Percentiles rank a stretch among this genome's conserved stretches.
Conservation (phyloP, 345 rosid genomes). For the Ceriops zippeliana region DNA sequence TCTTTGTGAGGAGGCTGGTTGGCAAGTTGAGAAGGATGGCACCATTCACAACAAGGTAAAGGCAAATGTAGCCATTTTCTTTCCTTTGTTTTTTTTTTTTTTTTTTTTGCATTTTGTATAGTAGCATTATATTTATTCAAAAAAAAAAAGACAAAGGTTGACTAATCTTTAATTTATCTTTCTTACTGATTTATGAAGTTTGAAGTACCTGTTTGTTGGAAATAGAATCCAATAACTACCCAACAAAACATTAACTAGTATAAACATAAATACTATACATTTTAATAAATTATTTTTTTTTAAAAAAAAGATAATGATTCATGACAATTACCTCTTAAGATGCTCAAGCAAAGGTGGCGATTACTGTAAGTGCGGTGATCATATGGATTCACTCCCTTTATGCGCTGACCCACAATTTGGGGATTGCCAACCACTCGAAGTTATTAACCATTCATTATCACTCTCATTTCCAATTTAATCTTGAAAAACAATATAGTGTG, state of each 20-base stretch:
- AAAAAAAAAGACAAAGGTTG: too few relatives aligned
- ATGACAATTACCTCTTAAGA: neutral
- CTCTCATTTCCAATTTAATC: slow-evolving; percentile 3
- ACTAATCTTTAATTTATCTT: neutral
- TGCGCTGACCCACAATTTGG: neutral
- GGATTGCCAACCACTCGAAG: slow-evolving; percentile 5
- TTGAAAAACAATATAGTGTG: neutral
- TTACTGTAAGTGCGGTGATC: neutral
- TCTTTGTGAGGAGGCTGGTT: slow-evolving; percentile 46
- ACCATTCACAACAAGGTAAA: slow-evolving; percentile 36
- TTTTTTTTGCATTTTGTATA: too few relatives aligned
- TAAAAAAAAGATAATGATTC: too few relatives aligned
- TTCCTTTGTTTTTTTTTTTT: neutral
- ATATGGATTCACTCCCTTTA: neutral
- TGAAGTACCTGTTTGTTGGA: neutral
- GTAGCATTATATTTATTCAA: neutral
- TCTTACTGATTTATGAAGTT: too few relatives aligned
- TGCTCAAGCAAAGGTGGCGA: slow-evolving; percentile 10
- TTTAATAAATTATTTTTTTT: too few relatives aligned
- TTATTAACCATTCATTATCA: slow-evolving; percentile 21
- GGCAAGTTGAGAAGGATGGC: slow-evolving; percentile 53
- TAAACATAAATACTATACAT: too few relatives aligned
- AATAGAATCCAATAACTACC: neutral
- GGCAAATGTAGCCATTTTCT: too few relatives aligned
- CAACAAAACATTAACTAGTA: neutral